These are phyloP conservation scores for Eutypella sp. DNA, from an alignment of 2,329 filamentous ascomycete species.

Conservation along the genomic window DNA sequence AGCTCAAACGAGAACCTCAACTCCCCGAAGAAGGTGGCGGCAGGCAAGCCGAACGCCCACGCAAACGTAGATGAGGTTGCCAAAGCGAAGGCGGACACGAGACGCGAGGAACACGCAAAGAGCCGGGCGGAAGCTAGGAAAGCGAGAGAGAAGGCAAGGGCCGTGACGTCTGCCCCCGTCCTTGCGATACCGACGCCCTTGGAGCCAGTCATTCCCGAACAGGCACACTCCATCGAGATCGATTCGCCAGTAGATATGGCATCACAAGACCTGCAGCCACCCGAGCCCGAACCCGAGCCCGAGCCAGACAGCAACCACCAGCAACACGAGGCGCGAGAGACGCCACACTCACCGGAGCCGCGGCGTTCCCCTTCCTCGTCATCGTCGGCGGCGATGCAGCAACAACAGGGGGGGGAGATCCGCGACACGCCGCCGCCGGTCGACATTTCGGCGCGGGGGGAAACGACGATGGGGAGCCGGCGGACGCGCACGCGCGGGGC, in stretches of 20 bases:
- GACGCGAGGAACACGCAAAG: slow-evolving; percentile 12
- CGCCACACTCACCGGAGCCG: slow-evolving; percentile 33
- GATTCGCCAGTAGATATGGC: too few species aligned
- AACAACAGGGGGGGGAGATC: slow-evolving; percentile 27
- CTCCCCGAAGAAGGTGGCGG: slow-evolving; percentile 49
- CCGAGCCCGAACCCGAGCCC: background rate
- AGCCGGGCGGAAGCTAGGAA: slow-evolving; percentile 13
- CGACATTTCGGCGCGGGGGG: slow-evolving; percentile 50
- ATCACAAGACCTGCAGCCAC: too few species aligned
- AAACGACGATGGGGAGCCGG: slow-evolving; percentile 60
- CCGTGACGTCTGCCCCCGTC: slow-evolving; percentile 16
- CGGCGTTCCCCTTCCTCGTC: slow-evolving; percentile 26
- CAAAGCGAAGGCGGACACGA: slow-evolving; percentile 33
- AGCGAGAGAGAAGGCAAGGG: slow-evolving; percentile 20
- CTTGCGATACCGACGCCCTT: slow-evolving; percentile 25
- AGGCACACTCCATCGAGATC: slow-evolving; percentile 12
- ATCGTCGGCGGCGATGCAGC: slow-evolving; percentile 41
- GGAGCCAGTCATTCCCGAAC: slow-evolving; percentile 8
- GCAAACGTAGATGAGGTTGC: slow-evolving; percentile 33
- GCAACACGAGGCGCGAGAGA: slow-evolving; percentile 9
- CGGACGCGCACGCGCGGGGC: slow-evolving; percentile 62
- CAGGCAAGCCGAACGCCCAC: slow-evolving; percentile 20
- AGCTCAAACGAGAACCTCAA: slow-evolving; percentile 55
- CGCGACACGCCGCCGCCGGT: slow-evolving; percentile 56
- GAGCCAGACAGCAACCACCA: background rate